Evolutionary conservation across 441 rosid genomes (phyloP), one percentile per base, ranked within the genome.

Genomic region (Gossypium gossypioides): DNA sequence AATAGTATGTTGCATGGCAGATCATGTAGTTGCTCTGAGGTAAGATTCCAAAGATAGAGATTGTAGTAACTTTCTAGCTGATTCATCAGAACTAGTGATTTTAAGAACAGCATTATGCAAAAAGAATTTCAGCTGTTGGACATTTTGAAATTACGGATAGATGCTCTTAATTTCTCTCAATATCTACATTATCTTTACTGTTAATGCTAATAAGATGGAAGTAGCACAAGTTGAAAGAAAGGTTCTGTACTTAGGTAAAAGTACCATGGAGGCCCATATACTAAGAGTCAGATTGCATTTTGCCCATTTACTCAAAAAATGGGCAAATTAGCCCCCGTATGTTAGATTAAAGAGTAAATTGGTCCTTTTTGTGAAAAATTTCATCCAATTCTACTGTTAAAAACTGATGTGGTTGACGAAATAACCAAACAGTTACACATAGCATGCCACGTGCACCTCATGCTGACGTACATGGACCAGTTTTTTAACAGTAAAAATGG

Each of bases 21-120:
- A 8, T 62, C 66, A 62, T 22, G 37, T 54, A 12, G 19, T 65
- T 44, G 13, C 54, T 9, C n/a, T 65, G 19, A 65, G 69, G 69
- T 44, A 29, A 0, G 7, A 6, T 29, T n/a, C 44, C 67, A 18
- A 69, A 63, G 6, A 76, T 15, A 76, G n/a, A 71, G 59, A 55
- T 55, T 71, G 67, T 25, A 21, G 68, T 21, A 70, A 56, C 57
- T 22, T 27, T 48, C 54, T 3, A 7, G 71, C 37, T 13, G 10
- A 57, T 44, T 64, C 78, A 63, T 42, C 71, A 69, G 15, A 51
- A 34, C 29, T 69, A 12, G 54, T 64, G n/a, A 21, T 64, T 37
- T 8, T 64, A 1, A 64, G 19, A 10, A 64, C 42, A 37, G 16
- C 12, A 65, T 22, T 22, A 65, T 25, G 9, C 7, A 67, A 24